These are phyloP conservation scores for Apiotrichum sp. DNA, from an alignment of 1,284 basidiomycete species.

Conservation along the genomic window DNA sequence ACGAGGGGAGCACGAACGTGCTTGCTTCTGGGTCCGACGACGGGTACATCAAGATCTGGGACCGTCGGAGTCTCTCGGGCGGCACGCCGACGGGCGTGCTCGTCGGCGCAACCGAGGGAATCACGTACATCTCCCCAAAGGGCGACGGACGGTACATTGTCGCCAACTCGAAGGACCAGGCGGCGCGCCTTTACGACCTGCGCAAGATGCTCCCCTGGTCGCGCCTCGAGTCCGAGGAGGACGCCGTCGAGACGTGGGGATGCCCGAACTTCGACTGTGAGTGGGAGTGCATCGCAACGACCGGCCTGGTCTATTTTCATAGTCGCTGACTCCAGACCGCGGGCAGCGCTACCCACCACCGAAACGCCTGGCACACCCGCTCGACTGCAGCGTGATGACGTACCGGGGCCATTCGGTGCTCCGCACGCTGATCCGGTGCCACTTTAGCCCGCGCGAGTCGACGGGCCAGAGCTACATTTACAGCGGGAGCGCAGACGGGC, in stretches of 20 bases:
- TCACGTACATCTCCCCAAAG: slow-evolving; percentile 80
- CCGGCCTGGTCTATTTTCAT: not conserved
- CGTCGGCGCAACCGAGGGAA: slow-evolving; percentile 90
- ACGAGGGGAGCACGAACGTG: slow-evolving; percentile 83
- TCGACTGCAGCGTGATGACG: slow-evolving; percentile 92
- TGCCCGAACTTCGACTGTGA: slow-evolving; percentile 63
- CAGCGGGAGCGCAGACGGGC: slow-evolving; percentile 56
- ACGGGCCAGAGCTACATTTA: slow-evolving; percentile 92
- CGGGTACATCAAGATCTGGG: slow-evolving; percentile 92
- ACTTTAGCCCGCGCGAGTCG: slow-evolving; percentile 86
- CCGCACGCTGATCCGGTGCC: slow-evolving; percentile 87
- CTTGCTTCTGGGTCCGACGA: slow-evolving; percentile 93
- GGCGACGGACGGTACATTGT: slow-evolving; percentile 90
- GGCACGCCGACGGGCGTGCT: slow-evolving; percentile 84
- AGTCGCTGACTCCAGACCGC: slow-evolving; percentile 51
- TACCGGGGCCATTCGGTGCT: slow-evolving; percentile 90
- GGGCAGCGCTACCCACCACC: slow-evolving; percentile 52
- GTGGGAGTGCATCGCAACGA: slow-evolving; percentile 38
- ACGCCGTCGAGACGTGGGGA: slow-evolving; percentile 54
- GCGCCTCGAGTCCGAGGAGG: slow-evolving; percentile 59
- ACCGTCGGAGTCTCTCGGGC: slow-evolving; percentile 77
- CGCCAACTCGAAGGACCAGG: slow-evolving; percentile 97
- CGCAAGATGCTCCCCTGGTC: slow-evolving; percentile 77
- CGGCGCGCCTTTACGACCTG: slow-evolving; percentile 86
- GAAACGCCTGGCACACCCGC: slow-evolving; percentile 56